A percentile compares a stretch with the other conserved stretches of the same genome.
phyloP scores from a whole-genome alignment of 306 rosid genomes.

The Clitoria ternatea region DNA sequence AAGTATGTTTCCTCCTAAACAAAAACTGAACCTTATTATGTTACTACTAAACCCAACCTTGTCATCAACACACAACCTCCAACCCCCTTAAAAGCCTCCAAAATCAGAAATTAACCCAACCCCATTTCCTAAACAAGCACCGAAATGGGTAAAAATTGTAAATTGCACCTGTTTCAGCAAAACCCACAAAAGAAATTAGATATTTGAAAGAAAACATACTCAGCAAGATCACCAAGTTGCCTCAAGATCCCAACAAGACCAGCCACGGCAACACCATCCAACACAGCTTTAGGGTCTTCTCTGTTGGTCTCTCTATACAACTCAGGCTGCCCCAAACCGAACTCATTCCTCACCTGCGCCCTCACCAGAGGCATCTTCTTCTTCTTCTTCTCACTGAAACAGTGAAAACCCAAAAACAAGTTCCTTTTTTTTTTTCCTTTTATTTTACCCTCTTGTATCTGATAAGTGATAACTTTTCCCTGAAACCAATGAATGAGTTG shows the following conservation, averaged over 20 bases:
- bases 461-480: neutral
- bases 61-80: slow-evolving; percentile 9
- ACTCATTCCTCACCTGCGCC: slow-evolving; percentile 75
- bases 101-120: slow-evolving; percentile 16
- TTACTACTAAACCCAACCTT: slow-evolving; percentile 13
- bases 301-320: slow-evolving; percentile 50
- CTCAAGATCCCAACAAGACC: slow-evolving; percentile 98
- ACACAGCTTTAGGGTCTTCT: slow-evolving; percentile 93
- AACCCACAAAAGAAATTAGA: neutral
- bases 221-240: slow-evolving; percentile 97
- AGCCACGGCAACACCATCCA: slow-evolving; percentile 83
- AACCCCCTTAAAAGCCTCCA: slow-evolving; percentile 19
- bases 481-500: slow-evolving; percentile 32
- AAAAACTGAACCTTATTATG: neutral
- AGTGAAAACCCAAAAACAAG: neutral
- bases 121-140: slow-evolving; percentile 23
- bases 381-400: slow-evolving; percentile 24
- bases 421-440: neutral
- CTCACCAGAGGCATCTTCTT: slow-evolving; percentile 78
- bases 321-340: slow-evolving; percentile 62
- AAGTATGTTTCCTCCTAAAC: neutral
- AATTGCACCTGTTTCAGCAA: slow-evolving; percentile 6
- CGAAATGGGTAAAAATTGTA: neutral
- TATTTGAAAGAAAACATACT: slow-evolving; percentile 51
- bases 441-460: neutral